Conservation (phyloP, 331 rosid species). For the Quercus phellos region DNA sequence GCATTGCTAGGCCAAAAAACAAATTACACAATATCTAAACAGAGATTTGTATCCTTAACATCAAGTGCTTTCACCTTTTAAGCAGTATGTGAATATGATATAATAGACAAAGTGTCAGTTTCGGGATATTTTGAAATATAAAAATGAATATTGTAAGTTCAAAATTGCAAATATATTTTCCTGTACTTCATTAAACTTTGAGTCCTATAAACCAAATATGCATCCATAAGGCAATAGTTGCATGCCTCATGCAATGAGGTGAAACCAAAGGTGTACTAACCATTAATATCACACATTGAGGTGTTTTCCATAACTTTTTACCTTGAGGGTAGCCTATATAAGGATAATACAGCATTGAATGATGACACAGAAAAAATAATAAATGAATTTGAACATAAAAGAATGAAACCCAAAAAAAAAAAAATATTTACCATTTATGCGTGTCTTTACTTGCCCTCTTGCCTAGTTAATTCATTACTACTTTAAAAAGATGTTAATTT, state of each 20-base stretch:
- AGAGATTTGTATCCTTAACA: conserved; percentile 1
- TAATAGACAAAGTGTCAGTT: conserved; percentile 9
- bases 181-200: neutral
- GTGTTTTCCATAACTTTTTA: conserved; percentile 8
- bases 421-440: neutral
- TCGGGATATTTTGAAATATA: neutral
- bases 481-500: neutral
- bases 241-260: neutral
- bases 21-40: conserved; percentile 4
- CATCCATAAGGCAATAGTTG: conserved; percentile 2
- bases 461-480: neutral
- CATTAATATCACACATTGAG: conserved; percentile 1
- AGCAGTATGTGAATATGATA: conserved; percentile 10
- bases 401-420: neutral
- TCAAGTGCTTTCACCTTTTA: conserved; percentile 8
- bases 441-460: neutral
- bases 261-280: conserved; percentile 10
- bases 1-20: neutral
- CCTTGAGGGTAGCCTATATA: conserved; percentile 3
- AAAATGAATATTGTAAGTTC: neutral
- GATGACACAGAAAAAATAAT: neutral
- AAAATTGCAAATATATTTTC: neutral
- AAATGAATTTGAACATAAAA: neutral
- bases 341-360: conserved; percentile 2
- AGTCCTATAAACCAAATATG: neutral